These are phyloP conservation scores for Hypoxylon lenormandii DNA, from an alignment of 495 filamentous ascomycete genomes.

Conservation along the genomic window DNA sequence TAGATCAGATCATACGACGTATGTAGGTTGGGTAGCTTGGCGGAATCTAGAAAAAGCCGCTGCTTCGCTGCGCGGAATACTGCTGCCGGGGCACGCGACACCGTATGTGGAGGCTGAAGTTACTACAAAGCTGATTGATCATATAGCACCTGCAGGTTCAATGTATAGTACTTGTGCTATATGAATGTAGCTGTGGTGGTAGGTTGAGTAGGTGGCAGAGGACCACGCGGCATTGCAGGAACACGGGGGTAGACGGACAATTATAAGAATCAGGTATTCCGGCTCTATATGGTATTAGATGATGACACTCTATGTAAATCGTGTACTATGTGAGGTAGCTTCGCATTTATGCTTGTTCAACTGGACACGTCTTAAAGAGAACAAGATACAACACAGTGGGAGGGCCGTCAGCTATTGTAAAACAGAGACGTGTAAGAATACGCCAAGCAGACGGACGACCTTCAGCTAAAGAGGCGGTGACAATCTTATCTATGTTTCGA, in stretches of 20 bases:
- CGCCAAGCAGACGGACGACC: conserved; percentile 32
- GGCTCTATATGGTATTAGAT: neutral
- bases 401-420: conserved; percentile 11
- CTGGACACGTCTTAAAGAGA: neutral
- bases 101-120: conserved; percentile 23
- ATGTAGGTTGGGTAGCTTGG: conserved; percentile 15
- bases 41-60: conserved; percentile 21
- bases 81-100: conserved; percentile 12
- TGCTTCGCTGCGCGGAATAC: conserved; percentile 24
- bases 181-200: conserved; percentile 6
- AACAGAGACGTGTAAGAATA: conserved; percentile 15
- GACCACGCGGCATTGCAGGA: conserved; percentile 22
- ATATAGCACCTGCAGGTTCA: conserved; percentile 5
- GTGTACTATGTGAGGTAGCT: neutral
- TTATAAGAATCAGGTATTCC: neutral
- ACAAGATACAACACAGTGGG: too few species aligned
- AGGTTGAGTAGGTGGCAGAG: conserved; percentile 4
- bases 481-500: conserved; percentile 9
- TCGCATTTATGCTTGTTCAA: conserved; percentile 9
- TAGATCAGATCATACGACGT: conserved; percentile 12
- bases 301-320: conserved; percentile 3
- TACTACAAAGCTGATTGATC: conserved; percentile 9
- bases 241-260: conserved; percentile 10
- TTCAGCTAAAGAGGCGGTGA: conserved; percentile 6
- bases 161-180: neutral